Evolutionary conservation across 495 filamentous ascomycete genomes (phyloP), one percentile per base, ranked within the genome.

Genomic region (Penicillium alfredii): DNA sequence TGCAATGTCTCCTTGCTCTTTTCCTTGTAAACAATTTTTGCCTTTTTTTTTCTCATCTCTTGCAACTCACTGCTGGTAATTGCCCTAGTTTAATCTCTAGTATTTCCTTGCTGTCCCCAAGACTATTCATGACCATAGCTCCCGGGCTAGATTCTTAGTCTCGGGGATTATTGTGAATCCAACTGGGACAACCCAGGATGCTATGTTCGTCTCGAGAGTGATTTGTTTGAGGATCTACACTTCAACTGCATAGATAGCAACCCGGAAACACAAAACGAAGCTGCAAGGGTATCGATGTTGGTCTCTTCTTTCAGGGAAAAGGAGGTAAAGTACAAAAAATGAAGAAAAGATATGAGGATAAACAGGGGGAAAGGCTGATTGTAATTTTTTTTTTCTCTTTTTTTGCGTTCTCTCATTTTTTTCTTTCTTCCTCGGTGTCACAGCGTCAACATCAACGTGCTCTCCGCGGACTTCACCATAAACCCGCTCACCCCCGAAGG

Each of bases 281-380:
- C 45, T 63, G 56, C 42, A 56, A 65, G 61, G 63, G 61, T 66
- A 63, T 66, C 60, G 60, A 64, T 64, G 53, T 60, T 60, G 54
- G 52, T 49, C 49, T 57, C 56, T 51, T 46, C 29, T 38, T 36
- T 22, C 14, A 30, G 22, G 35, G 32, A 45, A 45, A 37, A 33
- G 44, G 30, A 52, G 53, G 26, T 51, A 49, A 47, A 53, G 50
- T 55, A 60, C 44, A 51, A 47, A 49, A 39, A 57, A 44, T 49
- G 43, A 45, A 24, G 33, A 33, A 35, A 33, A 26, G 40, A 38
- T 35, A 44, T 43, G 41, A 40, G 39, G 35, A 38, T 33, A 45
- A 54, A 33, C 10, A 33, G 10, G 20, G 39, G 28, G 32, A 22
- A n/a, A n/a, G n/a, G n/a, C 26, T 31, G 29, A 38, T 45, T 40